Evolutionary conservation across 2,329 filamentous ascomycete species (phyloP), one percentile per base, ranked within the genome.

Genomic region (Hymenoscyphus repandus): DNA sequence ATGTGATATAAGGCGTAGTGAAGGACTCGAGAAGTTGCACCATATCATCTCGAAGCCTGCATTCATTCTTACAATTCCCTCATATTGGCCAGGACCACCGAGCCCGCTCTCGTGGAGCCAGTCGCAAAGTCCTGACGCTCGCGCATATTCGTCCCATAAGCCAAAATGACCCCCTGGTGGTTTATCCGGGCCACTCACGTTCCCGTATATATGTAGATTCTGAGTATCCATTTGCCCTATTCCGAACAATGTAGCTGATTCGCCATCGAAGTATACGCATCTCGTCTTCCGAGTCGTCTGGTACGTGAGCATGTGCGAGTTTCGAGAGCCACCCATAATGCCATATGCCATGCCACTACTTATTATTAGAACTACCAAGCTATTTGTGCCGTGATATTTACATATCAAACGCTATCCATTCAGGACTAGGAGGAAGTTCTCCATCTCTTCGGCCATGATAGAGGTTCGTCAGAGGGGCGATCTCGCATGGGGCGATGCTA

Each of bases 401-500:
- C 59, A 74, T 64, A 58, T 78, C 75, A 55, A 78, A 73, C 5
- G 74, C 72, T 18, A 78, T 64, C 74, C 74, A 78, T 62, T 78
- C 75, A 11, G 74, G 74, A 49, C 69, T 74, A 13, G 72, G 70
- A 3, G 74, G 70, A 3, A 68, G 53, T 5, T 70, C 61, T 10
- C 49, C 62, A 52, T 74, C 72, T 54, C 62, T 63, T 38, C 74
- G 63, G 11, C 74, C 75, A 59, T 78, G 75, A 62, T 77, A 76
- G 34, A 78, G 62, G 49, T 73, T 67, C 9, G 74, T 76, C 52
- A 70, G 72, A 11, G 71, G 65, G 4, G 73, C 69, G 3, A 78
- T 68, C 34, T 71, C 68, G 54, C 71, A 73, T 3, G 73, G 69
- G 0, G 71, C 72, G 45, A 78, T 68, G 31, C 68, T 69, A 58